Base-by-base conservation (phyloP, 345 rosid genomes). In the Linum usitatissimum region DNA sequence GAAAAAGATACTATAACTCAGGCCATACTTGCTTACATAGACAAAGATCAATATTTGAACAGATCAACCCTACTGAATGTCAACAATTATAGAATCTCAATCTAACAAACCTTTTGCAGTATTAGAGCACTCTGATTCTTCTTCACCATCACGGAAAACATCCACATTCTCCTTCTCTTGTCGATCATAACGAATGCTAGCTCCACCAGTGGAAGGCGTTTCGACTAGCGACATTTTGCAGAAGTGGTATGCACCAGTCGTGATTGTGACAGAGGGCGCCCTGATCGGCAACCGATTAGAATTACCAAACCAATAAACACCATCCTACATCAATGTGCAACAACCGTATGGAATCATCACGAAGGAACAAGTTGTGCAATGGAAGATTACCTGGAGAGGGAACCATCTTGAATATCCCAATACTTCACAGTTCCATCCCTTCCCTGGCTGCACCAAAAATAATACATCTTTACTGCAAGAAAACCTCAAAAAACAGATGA, bases 361-460 rank as follows among this genome's bases (percentile, higher is more conserved):
- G 6, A 34, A 34, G 28, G 28, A 23, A 23, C 28, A 23, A 23
- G 28, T 23, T 23, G 1, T 23, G 23, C 15, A 40, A 15, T 18
- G 28, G n/a, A 9, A 30, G 38, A 56, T n/a, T 18, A 88, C 97
- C 96, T 85, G 51, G 95, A 83, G 9, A 92, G 71, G 73, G 86
- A 96, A 64, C 96, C 94, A 70, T 86, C 83, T 68, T 69, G 84
- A 53, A 93, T 68, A 74, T 82, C 94, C 99, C 97, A 93, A 67
- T 81, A 79, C 80, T 93, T 90, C 1, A 90, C 88, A 73, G 91
- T 87, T 73, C 97, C 97, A 79, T 93, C 97, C 78, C 87, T 84
- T 15, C 97, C 99, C 76, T 92, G 99, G 73, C 97, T 89, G 78
- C 57, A n/a, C 31, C 63, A 30, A 14, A 49, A 48, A 58, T 30